phyloP scores from a whole-genome alignment of 164 flowering plant species.

The Vitis rotundifolia region DNA sequence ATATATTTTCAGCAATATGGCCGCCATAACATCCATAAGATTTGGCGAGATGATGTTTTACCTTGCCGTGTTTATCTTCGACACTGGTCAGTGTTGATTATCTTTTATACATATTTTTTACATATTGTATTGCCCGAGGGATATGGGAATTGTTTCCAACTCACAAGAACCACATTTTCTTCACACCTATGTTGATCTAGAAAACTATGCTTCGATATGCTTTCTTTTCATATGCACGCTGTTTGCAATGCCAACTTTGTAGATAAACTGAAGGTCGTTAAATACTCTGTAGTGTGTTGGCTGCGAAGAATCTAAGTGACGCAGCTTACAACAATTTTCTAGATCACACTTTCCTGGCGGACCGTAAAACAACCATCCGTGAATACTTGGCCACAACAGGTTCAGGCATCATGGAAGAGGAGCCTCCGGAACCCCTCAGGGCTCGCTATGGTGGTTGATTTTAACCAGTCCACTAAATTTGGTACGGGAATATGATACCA shows the following conservation, averaged over 20 bases:
- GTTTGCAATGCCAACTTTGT: not conserved
- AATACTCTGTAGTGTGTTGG: constrained; percentile 63
- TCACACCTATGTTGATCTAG: no score
- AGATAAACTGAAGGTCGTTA: not conserved
- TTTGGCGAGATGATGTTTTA: constrained; percentile 88
- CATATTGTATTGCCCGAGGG: not conserved
- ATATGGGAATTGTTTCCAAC: not conserved
- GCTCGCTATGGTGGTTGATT: constrained; percentile 73
- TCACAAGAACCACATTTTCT: no score
- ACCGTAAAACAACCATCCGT: constrained; percentile 75
- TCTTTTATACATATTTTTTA: not conserved
- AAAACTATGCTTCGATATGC: no score
- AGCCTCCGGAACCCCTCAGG: constrained; percentile 78
- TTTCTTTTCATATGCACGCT: not conserved
- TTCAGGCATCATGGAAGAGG: constrained; percentile 91
- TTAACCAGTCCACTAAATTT: not conserved
- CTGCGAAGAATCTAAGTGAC: constrained; percentile 71
- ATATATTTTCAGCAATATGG: constrained; percentile 75
- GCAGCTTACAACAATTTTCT: constrained; percentile 71
- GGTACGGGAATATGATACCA: no score
- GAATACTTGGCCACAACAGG: constrained; percentile 66
- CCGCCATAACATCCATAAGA: constrained; percentile 61
- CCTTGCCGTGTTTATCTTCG: constrained; percentile 94
- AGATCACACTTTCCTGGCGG: constrained; percentile 86
- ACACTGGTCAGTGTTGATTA: constrained; percentile 62